These are phyloP conservation scores for Chenopodium suecicum DNA, from an alignment of 148 eudicot species.

Conservation along the genomic window DNA sequence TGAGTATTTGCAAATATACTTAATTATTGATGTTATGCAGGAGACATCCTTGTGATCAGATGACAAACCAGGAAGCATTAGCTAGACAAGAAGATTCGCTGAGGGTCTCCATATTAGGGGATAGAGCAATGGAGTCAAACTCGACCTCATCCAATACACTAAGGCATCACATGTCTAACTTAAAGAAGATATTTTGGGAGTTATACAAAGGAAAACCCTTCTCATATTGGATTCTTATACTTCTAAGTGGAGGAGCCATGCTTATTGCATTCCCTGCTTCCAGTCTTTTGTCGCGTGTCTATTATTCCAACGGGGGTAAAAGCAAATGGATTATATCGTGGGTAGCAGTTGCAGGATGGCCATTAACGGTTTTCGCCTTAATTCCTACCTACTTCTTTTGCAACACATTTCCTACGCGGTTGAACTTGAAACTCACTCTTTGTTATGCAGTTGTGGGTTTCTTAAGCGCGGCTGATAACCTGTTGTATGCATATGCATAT, in stretches of 20 bases:
- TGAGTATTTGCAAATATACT: background rate
- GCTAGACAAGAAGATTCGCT: background rate
- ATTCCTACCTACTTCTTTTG: conserved; percentile 48
- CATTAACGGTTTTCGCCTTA: conserved; percentile 48
- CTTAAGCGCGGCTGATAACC: conserved; percentile 73
- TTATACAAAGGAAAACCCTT: conserved; percentile 53
- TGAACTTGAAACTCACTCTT: conserved; percentile 47
- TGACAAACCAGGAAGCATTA: conserved; percentile 15
- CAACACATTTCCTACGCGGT: conserved; percentile 48
- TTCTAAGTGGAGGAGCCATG: conserved; percentile 55
- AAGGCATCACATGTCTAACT: conserved; percentile 25
- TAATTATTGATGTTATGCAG: conserved; percentile 14
- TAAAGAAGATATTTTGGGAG: conserved; percentile 31
- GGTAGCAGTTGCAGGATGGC: conserved; percentile 87
- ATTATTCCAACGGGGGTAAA: conserved; percentile 65
- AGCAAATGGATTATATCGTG: conserved; percentile 86
- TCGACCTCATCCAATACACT: conserved; percentile 30
- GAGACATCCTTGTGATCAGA: conserved; percentile 5
- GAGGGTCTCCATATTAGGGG: conserved; percentile 22
- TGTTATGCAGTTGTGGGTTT: conserved; percentile 58
- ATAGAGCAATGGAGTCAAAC: conserved; percentile 27
- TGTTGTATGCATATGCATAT: conserved; percentile 81
- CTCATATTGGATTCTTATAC: conserved; percentile 66
- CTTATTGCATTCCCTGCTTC: conserved; percentile 84
- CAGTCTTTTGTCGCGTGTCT: conserved; percentile 64